Base-by-base conservation (phyloP, 179 eudicot species). In the Spinacia oleracea region DNA sequence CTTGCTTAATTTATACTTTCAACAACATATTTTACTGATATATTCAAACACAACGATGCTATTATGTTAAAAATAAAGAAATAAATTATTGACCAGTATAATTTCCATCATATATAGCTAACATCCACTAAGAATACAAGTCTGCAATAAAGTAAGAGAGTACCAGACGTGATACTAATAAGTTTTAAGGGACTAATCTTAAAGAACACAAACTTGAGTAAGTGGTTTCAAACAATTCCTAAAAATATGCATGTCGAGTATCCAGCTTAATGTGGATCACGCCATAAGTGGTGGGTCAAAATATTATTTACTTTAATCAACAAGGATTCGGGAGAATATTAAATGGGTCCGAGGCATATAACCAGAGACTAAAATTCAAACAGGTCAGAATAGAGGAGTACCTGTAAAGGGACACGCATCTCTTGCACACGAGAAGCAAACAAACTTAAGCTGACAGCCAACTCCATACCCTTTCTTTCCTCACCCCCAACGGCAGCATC, bases 391-490 rank as follows among this genome's bases (percentile, higher is more conserved):
- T 34, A 75, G 48, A 55, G 72, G 25, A 80, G 50, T 87, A 96
- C 99, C 98, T 97, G 97, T 82, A 97, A 88, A 21, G 99, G 93
- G 81, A 97, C 90, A 64, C 98, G 99, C 68, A 97, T 94, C 89
- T 97, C 99, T 89, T 94, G 99, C 80, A 97, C 97, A 64, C 98
- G 98, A 77, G 99, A 97, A 77, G 98, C 99, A 88, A 97, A 97
- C 69, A 97, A 87, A 84, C 99, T 97, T 81, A 97, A 92, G 86
- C 99, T 94, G 78, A 97, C 99, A 73, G 99, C 99, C 81, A 94
- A 84, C 85, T 97, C 99, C 99, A 97, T 97, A 86, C 99, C 99
- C 84, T 91, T 97, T 60, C 99, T 91, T 82, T 97, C 99, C 87
- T 97, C 99, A 72, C 99, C 99, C 81, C 95, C 95, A 78, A 97